Conservation (phyloP, 2,329 filamentous ascomycete genomes). For the Triangularia verruculosa region DNA sequence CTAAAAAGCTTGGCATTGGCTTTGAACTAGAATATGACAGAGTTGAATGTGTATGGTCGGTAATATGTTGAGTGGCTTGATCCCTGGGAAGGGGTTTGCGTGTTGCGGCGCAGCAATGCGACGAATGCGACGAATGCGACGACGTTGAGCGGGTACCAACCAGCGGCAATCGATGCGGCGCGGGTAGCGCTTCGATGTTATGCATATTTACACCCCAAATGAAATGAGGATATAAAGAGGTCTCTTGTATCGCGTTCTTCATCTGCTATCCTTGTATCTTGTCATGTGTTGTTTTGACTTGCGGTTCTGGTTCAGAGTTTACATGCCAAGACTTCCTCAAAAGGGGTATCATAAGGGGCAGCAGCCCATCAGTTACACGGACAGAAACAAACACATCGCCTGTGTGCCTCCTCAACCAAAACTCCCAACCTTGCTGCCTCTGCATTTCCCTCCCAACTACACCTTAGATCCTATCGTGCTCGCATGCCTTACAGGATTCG, state of each 20-base stretch:
- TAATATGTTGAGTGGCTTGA: not conserved
- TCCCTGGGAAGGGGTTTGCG: not conserved
- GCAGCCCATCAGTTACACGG: not conserved
- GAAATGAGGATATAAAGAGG: not conserved
- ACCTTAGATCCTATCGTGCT: too few relatives aligned
- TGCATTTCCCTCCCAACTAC: too few relatives aligned
- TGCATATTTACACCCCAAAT: not conserved
- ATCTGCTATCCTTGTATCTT: not conserved
- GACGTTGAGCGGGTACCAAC: not conserved
- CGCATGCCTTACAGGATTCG: too few relatives aligned
- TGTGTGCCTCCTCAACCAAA: not conserved
- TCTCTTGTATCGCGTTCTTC: not conserved
- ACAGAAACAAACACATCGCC: not conserved
- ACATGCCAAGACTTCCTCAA: not conserved
- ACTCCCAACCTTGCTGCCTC: not conserved
- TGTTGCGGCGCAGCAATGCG: not conserved
- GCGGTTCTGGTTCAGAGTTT: too few relatives aligned
- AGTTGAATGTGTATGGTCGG: too few relatives aligned
- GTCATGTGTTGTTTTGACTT: not conserved
- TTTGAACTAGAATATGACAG: too few relatives aligned
- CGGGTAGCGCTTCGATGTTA: not conserved
- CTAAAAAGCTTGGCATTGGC: too few relatives aligned
- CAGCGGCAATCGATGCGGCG: not conserved
- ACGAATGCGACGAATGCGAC: not conserved
- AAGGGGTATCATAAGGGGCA: not conserved